phyloP scores from a whole-genome alignment of 177 flowering plant genomes.

The Tripterygium wilfordii region DNA sequence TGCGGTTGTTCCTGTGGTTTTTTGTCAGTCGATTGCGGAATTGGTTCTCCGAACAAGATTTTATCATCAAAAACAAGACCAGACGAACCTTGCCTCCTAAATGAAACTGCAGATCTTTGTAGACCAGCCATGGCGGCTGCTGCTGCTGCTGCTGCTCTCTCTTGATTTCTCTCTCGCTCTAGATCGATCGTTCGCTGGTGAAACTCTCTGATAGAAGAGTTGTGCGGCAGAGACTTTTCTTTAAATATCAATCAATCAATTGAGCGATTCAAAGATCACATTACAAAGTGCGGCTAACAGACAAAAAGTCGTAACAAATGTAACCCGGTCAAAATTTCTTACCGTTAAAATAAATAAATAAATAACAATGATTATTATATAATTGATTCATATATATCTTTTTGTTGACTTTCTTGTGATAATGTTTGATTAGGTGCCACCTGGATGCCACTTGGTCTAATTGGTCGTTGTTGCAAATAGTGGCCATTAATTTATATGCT shows the following conservation, averaged over 20 bases:
- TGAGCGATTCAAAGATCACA: too few species aligned
- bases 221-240: too few species aligned
- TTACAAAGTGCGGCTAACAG: too few species aligned
- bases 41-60: slow-evolving; percentile 20
- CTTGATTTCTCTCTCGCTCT: background rate
- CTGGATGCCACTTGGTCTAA: too few species aligned
- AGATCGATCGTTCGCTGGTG: background rate
- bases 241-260: too few species aligned
- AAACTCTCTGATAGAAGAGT: background rate
- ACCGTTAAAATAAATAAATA: too few species aligned
- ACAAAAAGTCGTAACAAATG: slow-evolving; percentile 9
- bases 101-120: slow-evolving; percentile 54
- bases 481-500: too few species aligned
- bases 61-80: slow-evolving; percentile 59
- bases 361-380: too few species aligned
- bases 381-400: too few species aligned
- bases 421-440: too few species aligned
- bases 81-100: slow-evolving; percentile 60
- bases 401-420: too few species aligned
- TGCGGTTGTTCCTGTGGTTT: background rate
- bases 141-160: slow-evolving; percentile 11
- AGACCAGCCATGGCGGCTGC: slow-evolving; percentile 45
- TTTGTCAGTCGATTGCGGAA: slow-evolving; percentile 1
- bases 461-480: too few species aligned
- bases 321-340: slow-evolving; percentile 8